phyloP scores from a whole-genome alignment of 75 land plant species.

The Cryptomeria japonica region DNA sequence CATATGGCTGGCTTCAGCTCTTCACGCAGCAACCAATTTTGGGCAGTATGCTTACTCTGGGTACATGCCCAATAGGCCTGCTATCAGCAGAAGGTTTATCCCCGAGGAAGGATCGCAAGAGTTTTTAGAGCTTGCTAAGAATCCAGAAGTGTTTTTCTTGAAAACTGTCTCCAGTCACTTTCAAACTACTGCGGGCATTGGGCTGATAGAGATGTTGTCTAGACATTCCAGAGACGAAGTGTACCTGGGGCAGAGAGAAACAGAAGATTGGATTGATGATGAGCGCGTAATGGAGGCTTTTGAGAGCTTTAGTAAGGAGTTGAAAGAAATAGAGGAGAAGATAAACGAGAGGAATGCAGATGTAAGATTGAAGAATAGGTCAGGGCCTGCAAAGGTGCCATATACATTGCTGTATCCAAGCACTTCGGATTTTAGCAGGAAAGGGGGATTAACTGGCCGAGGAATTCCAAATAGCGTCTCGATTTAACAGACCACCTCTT shows the following conservation, averaged over 20 bases:
- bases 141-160: conserved; percentile 22
- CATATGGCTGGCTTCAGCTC: conserved; percentile 50
- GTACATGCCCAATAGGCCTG: conserved; percentile 41
- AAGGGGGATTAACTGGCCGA: conserved; percentile 36
- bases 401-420: conserved; percentile 45
- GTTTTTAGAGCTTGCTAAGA: conserved; percentile 15
- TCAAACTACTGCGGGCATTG: conserved; percentile 32
- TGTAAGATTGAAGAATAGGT: conserved; percentile 18
- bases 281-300: conserved; percentile 13
- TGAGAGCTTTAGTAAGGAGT: conserved; percentile 10
- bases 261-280: conserved; percentile 28
- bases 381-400: conserved; percentile 28
- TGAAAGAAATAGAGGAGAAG: conserved; percentile 17
- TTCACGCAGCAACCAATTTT: conserved; percentile 60
- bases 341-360: conserved; percentile 24
- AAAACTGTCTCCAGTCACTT: conserved; percentile 13
- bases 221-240: conserved; percentile 29
- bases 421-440: conserved; percentile 11
- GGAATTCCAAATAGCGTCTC: conserved; percentile 54
- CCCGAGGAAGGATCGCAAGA: conserved; percentile 10
- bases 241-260: conserved; percentile 27
- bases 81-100: conserved; percentile 23
- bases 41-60: conserved; percentile 18
- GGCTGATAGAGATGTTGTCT: conserved; percentile 12
- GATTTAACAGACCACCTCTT: conserved; percentile 11